Evolutionary conservation across 371 early-diverging fungal genomes (phyloP).

Genomic region (Mortierella sp.): DNA sequence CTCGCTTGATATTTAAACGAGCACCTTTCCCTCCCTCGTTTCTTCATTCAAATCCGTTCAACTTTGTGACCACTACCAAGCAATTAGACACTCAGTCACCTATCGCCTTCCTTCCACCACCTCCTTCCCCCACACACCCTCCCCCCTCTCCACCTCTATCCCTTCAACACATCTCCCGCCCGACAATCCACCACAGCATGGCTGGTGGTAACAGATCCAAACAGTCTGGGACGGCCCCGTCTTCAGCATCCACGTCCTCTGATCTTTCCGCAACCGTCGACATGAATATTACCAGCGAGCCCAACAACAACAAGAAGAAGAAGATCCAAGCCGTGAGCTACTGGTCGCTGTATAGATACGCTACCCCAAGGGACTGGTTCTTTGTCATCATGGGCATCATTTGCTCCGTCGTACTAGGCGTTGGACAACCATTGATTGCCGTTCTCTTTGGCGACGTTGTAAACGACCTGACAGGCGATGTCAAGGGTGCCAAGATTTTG

Average conservation of each 20-base stretch:
- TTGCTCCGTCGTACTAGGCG: slow-evolving; percentile 10
- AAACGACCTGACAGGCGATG: slow-evolving; percentile 5
- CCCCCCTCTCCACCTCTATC: too few species aligned
- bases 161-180: too few species aligned
- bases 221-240: too few species aligned
- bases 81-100: too few species aligned
- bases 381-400: slow-evolving; percentile 1
- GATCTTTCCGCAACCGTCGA: neutral
- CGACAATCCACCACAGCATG: too few species aligned
- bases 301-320: neutral
- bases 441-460: slow-evolving; percentile 23
- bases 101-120: too few species aligned
- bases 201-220: too few species aligned
- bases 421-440: slow-evolving; percentile 28
- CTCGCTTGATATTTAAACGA: too few species aligned
- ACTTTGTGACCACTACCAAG: too few species aligned
- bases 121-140: too few species aligned
- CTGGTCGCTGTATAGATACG: slow-evolving; percentile 17
- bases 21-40: too few species aligned
- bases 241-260: neutral
- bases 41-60: too few species aligned
- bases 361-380: slow-evolving; percentile 18
- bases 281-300: neutral
- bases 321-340: slow-evolving; percentile 17
- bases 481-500: slow-evolving; percentile 7